phyloP scores from a whole-genome alignment of 2,329 filamentous ascomycete genomes.

The Neofusicoccum ribis region DNA sequence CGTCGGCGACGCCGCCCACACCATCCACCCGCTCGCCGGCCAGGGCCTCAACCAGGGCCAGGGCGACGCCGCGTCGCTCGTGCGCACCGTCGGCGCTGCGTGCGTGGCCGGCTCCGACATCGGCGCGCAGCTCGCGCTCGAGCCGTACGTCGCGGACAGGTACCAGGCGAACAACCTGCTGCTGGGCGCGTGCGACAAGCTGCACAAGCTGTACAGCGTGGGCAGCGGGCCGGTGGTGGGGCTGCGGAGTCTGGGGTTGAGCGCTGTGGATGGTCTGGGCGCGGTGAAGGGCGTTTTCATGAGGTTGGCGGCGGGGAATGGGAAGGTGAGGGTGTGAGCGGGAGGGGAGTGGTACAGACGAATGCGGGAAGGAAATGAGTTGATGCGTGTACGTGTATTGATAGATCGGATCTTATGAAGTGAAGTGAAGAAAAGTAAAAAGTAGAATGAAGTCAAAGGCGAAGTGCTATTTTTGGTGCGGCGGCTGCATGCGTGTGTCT shows the following conservation, averaged over 20 bases:
- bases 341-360: background rate
- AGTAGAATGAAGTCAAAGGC: too few species aligned
- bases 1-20: conserved; percentile 92
- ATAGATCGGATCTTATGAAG: too few species aligned
- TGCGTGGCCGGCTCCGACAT: conserved; percentile 85
- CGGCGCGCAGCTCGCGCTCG: conserved; percentile 74
- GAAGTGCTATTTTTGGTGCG: too few species aligned
- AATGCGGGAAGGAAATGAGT: too few species aligned
- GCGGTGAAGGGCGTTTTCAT: conserved; percentile 85
- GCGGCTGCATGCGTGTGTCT: too few species aligned
- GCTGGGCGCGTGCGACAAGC: conserved; percentile 79
- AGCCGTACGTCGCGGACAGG: conserved; percentile 76
- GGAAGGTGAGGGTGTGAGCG: conserved; percentile 9
- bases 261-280: conserved; percentile 70
- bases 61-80: conserved; percentile 80
- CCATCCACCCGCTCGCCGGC: conserved; percentile 89
- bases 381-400: background rate
- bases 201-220: conserved; percentile 89
- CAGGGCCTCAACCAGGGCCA: conserved; percentile 94
- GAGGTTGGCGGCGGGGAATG: conserved; percentile 58
- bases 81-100: conserved; percentile 71
- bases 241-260: conserved; percentile 73
- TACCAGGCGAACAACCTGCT: conserved; percentile 79
- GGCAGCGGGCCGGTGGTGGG: conserved; percentile 77
- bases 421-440: background rate